A percentile compares a stretch with the other conserved stretches of the same genome.
Evolutionary conservation across 495 filamentous ascomycete species (phyloP).

Genomic region (Usnea hakonensis): DNA sequence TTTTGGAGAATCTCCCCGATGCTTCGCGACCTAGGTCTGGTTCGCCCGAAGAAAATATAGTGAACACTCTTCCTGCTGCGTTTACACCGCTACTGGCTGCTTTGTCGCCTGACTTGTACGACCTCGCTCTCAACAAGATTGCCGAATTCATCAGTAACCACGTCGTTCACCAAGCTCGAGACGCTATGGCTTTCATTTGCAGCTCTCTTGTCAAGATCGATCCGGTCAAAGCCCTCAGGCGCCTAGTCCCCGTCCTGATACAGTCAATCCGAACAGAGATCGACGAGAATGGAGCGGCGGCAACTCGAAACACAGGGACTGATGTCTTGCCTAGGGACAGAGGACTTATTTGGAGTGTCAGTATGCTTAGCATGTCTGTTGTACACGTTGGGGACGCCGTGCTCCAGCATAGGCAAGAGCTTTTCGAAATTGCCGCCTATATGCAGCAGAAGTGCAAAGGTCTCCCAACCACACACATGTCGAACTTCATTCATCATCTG

Average conservation of each 20-base stretch:
- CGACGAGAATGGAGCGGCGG: slow-evolving; percentile 93
- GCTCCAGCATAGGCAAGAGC: slow-evolving; percentile 74
- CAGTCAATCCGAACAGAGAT: slow-evolving; percentile 93
- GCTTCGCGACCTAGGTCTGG: slow-evolving; percentile 75
- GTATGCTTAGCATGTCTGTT: slow-evolving; percentile 95
- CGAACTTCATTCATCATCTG: slow-evolving; percentile 97
- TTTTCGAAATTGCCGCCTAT: slow-evolving; percentile 85
- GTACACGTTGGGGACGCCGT: slow-evolving; percentile 91
- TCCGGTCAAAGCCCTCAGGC: slow-evolving; percentile 82
- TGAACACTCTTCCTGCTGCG: slow-evolving; percentile 89
- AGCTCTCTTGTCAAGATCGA: slow-evolving; percentile 92
- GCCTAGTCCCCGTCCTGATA: slow-evolving; percentile 81
- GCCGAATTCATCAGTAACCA: slow-evolving; percentile 88
- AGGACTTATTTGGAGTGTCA: slow-evolving; percentile 92
- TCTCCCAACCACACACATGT: slow-evolving; percentile 88
- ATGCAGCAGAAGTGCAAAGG: slow-evolving; percentile 94
- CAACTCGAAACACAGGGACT: slow-evolving; percentile 83
- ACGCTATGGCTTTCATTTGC: slow-evolving; percentile 98
- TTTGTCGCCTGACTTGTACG: slow-evolving; percentile 88
- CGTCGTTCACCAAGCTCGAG: slow-evolving; percentile 92
- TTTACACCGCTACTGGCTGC: slow-evolving; percentile 86
- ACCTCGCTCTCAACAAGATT: slow-evolving; percentile 84
- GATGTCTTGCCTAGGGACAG: slow-evolving; percentile 91
- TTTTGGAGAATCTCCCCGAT: slow-evolving; percentile 93
- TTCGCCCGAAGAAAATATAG: slow-evolving; percentile 92